phyloP scores from a whole-genome alignment of 139 green algal genomes.

The Closterium sp. region DNA sequence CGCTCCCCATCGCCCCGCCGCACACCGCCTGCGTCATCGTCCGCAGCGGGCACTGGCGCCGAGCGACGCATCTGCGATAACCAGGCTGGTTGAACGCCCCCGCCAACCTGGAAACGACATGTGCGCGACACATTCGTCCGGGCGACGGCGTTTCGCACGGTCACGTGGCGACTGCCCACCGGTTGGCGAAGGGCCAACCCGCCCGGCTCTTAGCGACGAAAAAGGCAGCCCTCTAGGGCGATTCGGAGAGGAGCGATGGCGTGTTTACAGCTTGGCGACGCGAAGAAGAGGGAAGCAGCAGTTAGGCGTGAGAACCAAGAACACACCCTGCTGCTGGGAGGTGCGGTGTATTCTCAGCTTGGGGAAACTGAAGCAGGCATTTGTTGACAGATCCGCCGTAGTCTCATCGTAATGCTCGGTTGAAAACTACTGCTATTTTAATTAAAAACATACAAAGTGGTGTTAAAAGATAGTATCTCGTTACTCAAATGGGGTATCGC shows the following conservation, averaged over 20 bases:
- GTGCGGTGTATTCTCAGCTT: neutral
- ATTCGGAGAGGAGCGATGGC: neutral
- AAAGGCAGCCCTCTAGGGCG: neutral
- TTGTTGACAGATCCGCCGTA: too few relatives aligned
- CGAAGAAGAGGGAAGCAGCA: neutral
- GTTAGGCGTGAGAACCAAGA: neutral
- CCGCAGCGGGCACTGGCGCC: too few relatives aligned
- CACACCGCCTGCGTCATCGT: neutral
- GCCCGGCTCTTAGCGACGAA: neutral
- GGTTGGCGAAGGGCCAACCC: neutral
- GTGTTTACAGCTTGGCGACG: neutral
- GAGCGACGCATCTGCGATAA: neutral
- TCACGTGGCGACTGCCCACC: neutral
- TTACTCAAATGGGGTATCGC: too few relatives aligned
- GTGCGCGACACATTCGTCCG: neutral
- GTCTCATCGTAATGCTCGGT: too few relatives aligned
- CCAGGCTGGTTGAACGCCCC: neutral
- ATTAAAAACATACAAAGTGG: too few relatives aligned
- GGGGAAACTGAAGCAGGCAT: neutral
- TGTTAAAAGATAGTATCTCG: too few relatives aligned
- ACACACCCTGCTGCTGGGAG: neutral
- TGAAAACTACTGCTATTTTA: too few relatives aligned
- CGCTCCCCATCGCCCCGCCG: neutral
- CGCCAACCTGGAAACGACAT: neutral
- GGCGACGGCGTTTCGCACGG: neutral